Percentiles rank a stretch among this genome's conserved stretches.
Conservation (phyloP, 2,329 filamentous ascomycete genomes). For the Arthroderma sp. region DNA sequence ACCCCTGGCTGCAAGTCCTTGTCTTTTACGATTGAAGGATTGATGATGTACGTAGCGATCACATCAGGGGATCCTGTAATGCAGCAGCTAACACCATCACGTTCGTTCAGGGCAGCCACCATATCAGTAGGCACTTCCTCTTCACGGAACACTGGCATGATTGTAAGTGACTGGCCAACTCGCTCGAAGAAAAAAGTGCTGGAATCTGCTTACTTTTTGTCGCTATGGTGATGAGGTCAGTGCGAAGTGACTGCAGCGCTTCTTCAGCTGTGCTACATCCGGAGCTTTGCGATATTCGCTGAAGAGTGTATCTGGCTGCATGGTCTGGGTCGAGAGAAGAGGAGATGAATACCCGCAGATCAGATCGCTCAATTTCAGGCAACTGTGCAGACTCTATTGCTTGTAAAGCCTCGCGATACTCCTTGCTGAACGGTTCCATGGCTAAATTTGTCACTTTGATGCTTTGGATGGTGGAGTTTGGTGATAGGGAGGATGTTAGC, state of each 20-base stretch:
- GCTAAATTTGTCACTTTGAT: background rate
- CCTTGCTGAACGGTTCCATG: background rate
- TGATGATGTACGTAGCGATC: constrained; percentile 6
- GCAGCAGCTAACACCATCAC: constrained; percentile 7
- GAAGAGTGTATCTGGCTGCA: constrained; percentile 4
- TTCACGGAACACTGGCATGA: constrained; percentile 2
- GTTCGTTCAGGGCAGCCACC: constrained; percentile 7
- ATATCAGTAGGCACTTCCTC: constrained; percentile 1
- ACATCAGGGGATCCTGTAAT: constrained; percentile 3
- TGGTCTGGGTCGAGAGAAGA: background rate
- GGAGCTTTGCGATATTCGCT: constrained; percentile 4
- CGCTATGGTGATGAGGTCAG: constrained; percentile 1
- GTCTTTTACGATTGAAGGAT: constrained; percentile 8
- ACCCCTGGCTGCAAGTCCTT: constrained; percentile 4
- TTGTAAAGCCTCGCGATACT: background rate
- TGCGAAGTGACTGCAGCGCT: constrained; percentile 3
- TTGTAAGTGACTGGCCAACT: background rate
- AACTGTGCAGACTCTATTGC: constrained; percentile 4
- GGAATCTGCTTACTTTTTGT: constrained; percentile 5
- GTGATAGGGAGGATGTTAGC: too few species aligned
- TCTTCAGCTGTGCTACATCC: constrained; percentile 2
- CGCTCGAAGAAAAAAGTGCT: background rate
- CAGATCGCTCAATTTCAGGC: constrained; percentile 2
- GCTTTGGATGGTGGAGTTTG: too few species aligned
- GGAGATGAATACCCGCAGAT: background rate